phyloP scores from a whole-genome alignment of 306 rosid species.

The Dryas drummondii region DNA sequence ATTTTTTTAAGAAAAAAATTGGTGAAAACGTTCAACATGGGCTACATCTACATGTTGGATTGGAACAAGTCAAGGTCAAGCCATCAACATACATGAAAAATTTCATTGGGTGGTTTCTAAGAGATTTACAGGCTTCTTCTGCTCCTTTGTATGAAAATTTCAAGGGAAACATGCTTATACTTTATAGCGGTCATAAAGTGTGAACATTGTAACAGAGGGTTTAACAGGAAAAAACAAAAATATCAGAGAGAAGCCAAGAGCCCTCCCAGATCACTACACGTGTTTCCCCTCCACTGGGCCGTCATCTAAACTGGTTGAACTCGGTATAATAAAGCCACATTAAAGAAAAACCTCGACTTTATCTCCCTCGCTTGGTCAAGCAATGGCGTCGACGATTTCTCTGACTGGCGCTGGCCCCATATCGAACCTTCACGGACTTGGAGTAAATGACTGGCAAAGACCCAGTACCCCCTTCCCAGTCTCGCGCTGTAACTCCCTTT shows the following conservation, averaged over 20 bases:
- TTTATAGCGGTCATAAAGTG: too few species aligned
- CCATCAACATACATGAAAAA: not conserved
- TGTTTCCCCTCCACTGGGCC: not conserved
- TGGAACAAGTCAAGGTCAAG: slow-evolving; percentile 28
- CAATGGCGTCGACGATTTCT: slow-evolving; percentile 64
- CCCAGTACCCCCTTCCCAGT: slow-evolving; percentile 29
- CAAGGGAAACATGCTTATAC: too few species aligned
- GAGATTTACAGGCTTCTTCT: too few species aligned
- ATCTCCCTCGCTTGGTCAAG: slow-evolving; percentile 1
- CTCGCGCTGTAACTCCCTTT: slow-evolving; percentile 38
- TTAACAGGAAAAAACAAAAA: too few species aligned
- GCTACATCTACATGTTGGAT: not conserved
- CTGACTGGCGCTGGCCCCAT: slow-evolving; percentile 33
- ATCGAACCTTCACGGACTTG: slow-evolving; percentile 37
- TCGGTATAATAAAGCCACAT: too few species aligned
- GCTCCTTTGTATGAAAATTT: too few species aligned
- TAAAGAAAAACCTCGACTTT: too few species aligned
- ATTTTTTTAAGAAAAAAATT: not conserved
- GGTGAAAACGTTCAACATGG: not conserved
- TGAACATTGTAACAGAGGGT: too few species aligned
- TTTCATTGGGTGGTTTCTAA: too few species aligned
- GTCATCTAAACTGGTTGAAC: not conserved
- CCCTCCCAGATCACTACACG: not conserved
- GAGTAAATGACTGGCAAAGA: slow-evolving; percentile 39
- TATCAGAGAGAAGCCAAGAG: not conserved